Evolutionary conservation across 768 basidiomycete species (phyloP), one percentile per base, ranked within the genome.

Genomic region (Sporobolomyces pararoseus): DNA sequence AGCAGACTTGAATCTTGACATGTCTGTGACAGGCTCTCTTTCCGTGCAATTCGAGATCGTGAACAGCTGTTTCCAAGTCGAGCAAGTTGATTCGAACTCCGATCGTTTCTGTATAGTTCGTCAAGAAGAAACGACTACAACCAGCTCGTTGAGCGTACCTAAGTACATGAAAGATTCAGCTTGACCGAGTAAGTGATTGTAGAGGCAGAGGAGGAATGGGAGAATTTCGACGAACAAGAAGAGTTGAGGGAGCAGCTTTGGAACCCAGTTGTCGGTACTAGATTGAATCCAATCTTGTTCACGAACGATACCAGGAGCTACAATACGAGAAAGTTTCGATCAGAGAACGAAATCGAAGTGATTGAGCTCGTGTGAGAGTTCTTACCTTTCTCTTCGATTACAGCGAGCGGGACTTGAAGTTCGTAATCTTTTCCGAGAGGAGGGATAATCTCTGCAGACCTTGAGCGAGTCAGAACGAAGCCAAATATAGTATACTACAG

Each of bases 321-420:
- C n/a, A n/a, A n/a, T n/a, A n/a, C n/a, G n/a, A n/a, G n/a, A n/a
- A n/a, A n/a, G n/a, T n/a, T n/a, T n/a, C n/a, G n/a, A n/a, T n/a
- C n/a, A n/a, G n/a, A n/a, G n/a, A n/a, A n/a, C n/a, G n/a, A n/a
- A n/a, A n/a, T n/a, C n/a, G n/a, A n/a, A n/a, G n/a, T n/a, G n/a
- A n/a, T n/a, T n/a, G n/a, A n/a, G n/a, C n/a, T n/a, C n/a, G n/a
- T n/a, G n/a, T n/a, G n/a, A n/a, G n/a, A n/a, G n/a, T n/a, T n/a
- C n/a, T n/a, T n/a, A n/a, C 54, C 34, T n/a, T 55, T 55, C 23
- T 55, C 54, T 23, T 55, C 54, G 34, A 55, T 35, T 19, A 55
- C n/a, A 23, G 14, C 29, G 16, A 55, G 34, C 4, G 54, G 54
- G 16, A 34, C 31, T 10, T 35, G 5, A 4, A 55, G n/a, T 10